A percentile compares a stretch with the other conserved stretches of the same genome.
These are phyloP conservation scores for Achaetomium macrosporum DNA, from an alignment of 2,329 filamentous ascomycete species.

Conservation along the genomic window DNA sequence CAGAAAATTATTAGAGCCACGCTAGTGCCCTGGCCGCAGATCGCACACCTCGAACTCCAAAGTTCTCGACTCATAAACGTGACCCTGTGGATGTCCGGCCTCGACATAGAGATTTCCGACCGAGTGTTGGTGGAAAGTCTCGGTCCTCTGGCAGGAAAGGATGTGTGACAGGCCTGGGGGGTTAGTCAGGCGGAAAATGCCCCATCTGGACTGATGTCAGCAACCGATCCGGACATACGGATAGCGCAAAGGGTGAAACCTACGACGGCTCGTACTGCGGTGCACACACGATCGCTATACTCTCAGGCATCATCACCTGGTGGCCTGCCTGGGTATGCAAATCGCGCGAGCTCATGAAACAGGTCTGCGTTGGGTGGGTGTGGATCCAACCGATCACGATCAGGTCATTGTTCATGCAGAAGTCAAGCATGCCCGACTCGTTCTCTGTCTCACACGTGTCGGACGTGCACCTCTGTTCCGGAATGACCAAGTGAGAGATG, in stretches of 20 bases:
- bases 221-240: not conserved
- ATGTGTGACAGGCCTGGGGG: constrained; percentile 86
- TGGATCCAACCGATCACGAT: constrained; percentile 96
- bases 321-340: constrained; percentile 91
- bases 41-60: constrained; percentile 57
- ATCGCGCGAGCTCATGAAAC: constrained; percentile 94
- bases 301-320: constrained; percentile 94
- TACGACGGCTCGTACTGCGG: constrained; percentile 72
- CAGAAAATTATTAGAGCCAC: not conserved
- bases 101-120: constrained; percentile 70
- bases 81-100: constrained; percentile 59
- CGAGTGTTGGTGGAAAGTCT: constrained; percentile 74
- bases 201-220: constrained; percentile 54
- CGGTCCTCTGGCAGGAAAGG: constrained; percentile 67
- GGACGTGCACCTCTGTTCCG: constrained; percentile 80
- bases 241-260: constrained; percentile 30
- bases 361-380: constrained; percentile 92
- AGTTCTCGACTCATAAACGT: constrained; percentile 63
- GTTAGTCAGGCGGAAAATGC: constrained; percentile 88
- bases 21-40: constrained; percentile 33
- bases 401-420: constrained; percentile 76
- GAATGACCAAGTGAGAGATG: constrained; percentile 80
- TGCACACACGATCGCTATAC: constrained; percentile 93
- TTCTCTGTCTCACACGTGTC: constrained; percentile 96
- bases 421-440: constrained; percentile 78